These are phyloP conservation scores for Calocybe gangraenosa DNA, from an alignment of 768 basidiomycete genomes.

Conservation along the genomic window DNA sequence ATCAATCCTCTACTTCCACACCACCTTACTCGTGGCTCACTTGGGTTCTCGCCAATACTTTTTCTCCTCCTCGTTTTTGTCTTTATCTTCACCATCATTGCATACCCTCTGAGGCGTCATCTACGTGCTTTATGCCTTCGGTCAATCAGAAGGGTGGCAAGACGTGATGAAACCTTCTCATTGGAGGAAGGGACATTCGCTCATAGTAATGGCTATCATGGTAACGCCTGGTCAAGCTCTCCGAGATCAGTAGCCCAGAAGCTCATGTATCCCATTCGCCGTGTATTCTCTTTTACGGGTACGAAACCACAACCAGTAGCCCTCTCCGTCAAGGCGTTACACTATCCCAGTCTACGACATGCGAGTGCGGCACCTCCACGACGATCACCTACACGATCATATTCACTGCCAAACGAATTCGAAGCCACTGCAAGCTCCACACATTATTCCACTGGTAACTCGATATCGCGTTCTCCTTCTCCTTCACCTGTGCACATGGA, in stretches of 20 bases:
- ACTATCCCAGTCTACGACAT: constrained; percentile 25
- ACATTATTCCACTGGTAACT: constrained; percentile 27
- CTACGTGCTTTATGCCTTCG: constrained; percentile 46
- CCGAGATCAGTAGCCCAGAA: constrained; percentile 25
- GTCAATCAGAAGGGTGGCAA: constrained; percentile 30
- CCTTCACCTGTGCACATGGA: constrained; percentile 40
- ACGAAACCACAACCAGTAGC: constrained; percentile 20
- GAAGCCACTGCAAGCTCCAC: constrained; percentile 30
- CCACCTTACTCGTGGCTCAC: constrained; percentile 55
- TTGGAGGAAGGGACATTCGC: constrained; percentile 49
- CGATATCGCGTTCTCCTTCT: constrained; percentile 44
- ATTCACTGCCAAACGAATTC: constrained; percentile 26
- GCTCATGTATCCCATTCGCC: constrained; percentile 33
- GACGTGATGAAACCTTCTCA: constrained; percentile 33
- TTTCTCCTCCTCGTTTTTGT: constrained; percentile 51
- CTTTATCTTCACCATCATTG: constrained; percentile 38
- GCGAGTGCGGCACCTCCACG: constrained; percentile 17
- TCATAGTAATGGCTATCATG: constrained; percentile 12
- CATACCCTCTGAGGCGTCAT: constrained; percentile 56
- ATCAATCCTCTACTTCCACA: constrained; percentile 66
- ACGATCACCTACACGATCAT: constrained; percentile 34
- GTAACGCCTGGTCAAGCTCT: constrained; percentile 26
- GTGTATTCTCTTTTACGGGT: constrained; percentile 25
- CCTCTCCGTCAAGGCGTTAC: constrained; percentile 21
- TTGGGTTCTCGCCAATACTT: constrained; percentile 71